Conservation (phyloP, 1,284 basidiomycete genomes). For the Peniophora sp. region DNA sequence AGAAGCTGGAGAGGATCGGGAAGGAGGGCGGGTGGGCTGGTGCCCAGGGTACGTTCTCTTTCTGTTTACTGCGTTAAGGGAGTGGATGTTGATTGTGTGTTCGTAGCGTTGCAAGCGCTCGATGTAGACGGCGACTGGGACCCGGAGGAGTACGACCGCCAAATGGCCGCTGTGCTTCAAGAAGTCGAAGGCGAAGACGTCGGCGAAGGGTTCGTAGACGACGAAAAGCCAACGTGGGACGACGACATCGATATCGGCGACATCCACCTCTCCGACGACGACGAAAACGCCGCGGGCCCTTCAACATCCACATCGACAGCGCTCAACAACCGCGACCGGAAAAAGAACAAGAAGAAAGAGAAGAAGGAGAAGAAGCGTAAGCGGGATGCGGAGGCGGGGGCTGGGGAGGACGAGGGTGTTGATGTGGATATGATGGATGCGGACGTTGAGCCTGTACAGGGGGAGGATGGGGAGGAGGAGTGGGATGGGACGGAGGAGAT, state of each 20-base stretch:
- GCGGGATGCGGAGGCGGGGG: slow-evolving; percentile 23
- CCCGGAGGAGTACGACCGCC: slow-evolving; percentile 65
- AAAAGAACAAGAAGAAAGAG: slow-evolving; percentile 35
- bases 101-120: slow-evolving; percentile 47
- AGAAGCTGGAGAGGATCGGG: slow-evolving; percentile 66
- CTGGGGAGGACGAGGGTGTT: slow-evolving; percentile 39
- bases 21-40: slow-evolving; percentile 49
- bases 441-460: slow-evolving; percentile 5
- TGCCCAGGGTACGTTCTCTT: slow-evolving; percentile 34
- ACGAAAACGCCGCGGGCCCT: slow-evolving; percentile 21
- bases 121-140: slow-evolving; percentile 84
- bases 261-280: slow-evolving; percentile 40
- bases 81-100: slow-evolving; percentile 3
- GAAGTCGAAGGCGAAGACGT: slow-evolving; percentile 35
- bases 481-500: slow-evolving; percentile 86
- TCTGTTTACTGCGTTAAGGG: neutral
- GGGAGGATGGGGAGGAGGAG: slow-evolving; percentile 33
- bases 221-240: slow-evolving; percentile 81
- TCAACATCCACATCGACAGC: slow-evolving; percentile 16
- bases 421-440: slow-evolving; percentile 73
- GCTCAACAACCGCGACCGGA: slow-evolving; percentile 33
- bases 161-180: slow-evolving; percentile 73
- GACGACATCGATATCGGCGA: slow-evolving; percentile 81
- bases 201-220: slow-evolving; percentile 31
- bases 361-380: slow-evolving; percentile 43